Evolutionary conservation across 331 rosid genomes (phyloP).

Genomic region (Saraca asoca): DNA sequence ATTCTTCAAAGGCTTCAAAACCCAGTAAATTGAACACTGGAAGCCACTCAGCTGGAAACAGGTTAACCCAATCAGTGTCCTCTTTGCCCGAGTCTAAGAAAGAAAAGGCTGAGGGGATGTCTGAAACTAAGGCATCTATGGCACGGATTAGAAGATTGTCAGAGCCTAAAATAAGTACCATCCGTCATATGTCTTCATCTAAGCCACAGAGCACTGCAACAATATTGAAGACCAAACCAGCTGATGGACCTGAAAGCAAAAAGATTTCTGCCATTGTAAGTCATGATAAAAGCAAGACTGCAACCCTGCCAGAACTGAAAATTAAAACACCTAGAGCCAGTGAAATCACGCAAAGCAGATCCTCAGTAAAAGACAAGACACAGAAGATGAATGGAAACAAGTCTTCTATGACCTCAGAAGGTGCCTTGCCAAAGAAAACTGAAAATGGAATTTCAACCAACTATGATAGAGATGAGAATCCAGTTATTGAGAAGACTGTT

Average conservation of each 20-base stretch:
- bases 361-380: slow-evolving; percentile 50
- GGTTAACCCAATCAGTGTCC: slow-evolving; percentile 70
- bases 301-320: slow-evolving; percentile 91
- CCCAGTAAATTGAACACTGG: slow-evolving; percentile 58
- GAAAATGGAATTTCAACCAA: slow-evolving; percentile 42
- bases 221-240: slow-evolving; percentile 50
- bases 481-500: slow-evolving; percentile 79
- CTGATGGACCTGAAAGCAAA: slow-evolving; percentile 66
- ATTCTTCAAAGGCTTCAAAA: slow-evolving; percentile 64
- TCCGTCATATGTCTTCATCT: slow-evolving; percentile 55
- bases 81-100: slow-evolving; percentile 73
- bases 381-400: slow-evolving; percentile 50
- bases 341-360: slow-evolving; percentile 46
- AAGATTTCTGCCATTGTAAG: slow-evolving; percentile 83
- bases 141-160: slow-evolving; percentile 85
- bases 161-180: slow-evolving; percentile 71
- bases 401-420: slow-evolving; percentile 48
- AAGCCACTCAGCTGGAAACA: slow-evolving; percentile 57
- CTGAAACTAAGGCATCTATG: slow-evolving; percentile 75
- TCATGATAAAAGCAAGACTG: slow-evolving; percentile 79
- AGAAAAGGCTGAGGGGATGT: slow-evolving; percentile 54
- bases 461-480: slow-evolving; percentile 63
- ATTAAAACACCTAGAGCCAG: slow-evolving; percentile 70
- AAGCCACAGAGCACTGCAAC: slow-evolving; percentile 46
- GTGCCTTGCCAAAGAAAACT: slow-evolving; percentile 48